Conservation (phyloP, 75 land plant species). For the Chamaecyparis obtusa region DNA sequence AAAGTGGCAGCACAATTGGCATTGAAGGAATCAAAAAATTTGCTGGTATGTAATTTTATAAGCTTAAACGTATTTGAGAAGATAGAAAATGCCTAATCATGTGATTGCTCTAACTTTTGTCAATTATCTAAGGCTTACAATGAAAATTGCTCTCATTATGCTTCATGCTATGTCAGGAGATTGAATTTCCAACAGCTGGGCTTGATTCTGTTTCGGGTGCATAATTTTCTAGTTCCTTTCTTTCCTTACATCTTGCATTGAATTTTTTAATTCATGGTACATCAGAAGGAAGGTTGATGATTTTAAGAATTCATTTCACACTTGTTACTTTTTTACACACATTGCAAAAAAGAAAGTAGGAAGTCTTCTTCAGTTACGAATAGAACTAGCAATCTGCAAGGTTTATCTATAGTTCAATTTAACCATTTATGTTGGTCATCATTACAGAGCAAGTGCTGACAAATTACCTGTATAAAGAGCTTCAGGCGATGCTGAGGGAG, state of each 20-base stretch:
- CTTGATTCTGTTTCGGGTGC: slow-evolving; percentile 91
- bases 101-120: background rate
- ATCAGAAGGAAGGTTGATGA: background rate
- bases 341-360: background rate
- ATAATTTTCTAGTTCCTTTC: background rate
- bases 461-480: slow-evolving; percentile 1
- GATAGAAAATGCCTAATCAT: background rate
- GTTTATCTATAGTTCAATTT: background rate
- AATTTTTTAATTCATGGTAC: background rate
- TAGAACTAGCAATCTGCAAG: background rate
- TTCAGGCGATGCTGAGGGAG: slow-evolving; percentile 96
- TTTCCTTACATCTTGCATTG: background rate
- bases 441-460: slow-evolving; percentile 6
- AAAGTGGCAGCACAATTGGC: slow-evolving; percentile 72
- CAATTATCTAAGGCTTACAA: background rate
- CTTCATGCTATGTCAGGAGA: slow-evolving; percentile 55
- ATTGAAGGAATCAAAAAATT: slow-evolving; percentile 63
- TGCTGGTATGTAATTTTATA: slow-evolving; percentile 62
- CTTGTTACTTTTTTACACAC: background rate
- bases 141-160: background rate
- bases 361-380: background rate
- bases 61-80: background rate
- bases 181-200: slow-evolving; percentile 94
- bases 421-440: background rate
- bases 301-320: background rate